Evolutionary conservation across 1,284 basidiomycete genomes (phyloP), one percentile per base, ranked within the genome.

Genomic region (Cryptococcus neoformans): DNA sequence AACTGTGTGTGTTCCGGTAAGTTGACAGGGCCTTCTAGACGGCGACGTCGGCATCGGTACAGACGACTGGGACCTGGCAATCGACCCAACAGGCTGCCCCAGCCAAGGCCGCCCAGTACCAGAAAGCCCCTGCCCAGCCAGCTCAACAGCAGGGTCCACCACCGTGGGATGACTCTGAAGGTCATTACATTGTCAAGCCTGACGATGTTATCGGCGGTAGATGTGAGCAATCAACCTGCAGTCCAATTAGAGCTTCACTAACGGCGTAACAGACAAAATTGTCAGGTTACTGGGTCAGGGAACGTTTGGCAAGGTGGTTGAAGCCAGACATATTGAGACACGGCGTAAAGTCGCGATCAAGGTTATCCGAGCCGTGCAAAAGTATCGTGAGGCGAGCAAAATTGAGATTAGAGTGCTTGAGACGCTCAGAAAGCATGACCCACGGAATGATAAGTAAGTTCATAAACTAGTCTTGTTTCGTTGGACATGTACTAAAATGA

Each of bases 261-360:
- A 56, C 45, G 14, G 10, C 10, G n/a, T 14, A 10, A 6, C 68
- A 93, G 92, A 94, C 83, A 89, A 89, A 60, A 97, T 95, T 55
- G 85, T 94, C 53, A 84, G 87, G 54, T 81, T 95, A 42, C 82
- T 99, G 3, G 96, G 96, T 14, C 96, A 99, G 80, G 96, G 96
- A 6, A 99, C 96, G 6, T 99, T 99, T 72, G 96, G 96, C 65
- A 99, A 99, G 78, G 96, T 99, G 35, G 94, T 99, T 54, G 92
- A 98, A 74, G 93, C 93, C 40, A 78, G 89, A 68, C 92, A 97
- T 79, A 83, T 87, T 64, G 87, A 83, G 55, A 85, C 87, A 44
- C 65, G 75, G 36, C 83, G 81, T 66, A 83, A 86, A 70, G 95
- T 99, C 28, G 96, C 96, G 44, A 93, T 99, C 82, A 99, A 99